These are phyloP conservation scores for Sclerotinia minor DNA, from an alignment of 2,329 filamentous ascomycete genomes.

Conservation along the genomic window DNA sequence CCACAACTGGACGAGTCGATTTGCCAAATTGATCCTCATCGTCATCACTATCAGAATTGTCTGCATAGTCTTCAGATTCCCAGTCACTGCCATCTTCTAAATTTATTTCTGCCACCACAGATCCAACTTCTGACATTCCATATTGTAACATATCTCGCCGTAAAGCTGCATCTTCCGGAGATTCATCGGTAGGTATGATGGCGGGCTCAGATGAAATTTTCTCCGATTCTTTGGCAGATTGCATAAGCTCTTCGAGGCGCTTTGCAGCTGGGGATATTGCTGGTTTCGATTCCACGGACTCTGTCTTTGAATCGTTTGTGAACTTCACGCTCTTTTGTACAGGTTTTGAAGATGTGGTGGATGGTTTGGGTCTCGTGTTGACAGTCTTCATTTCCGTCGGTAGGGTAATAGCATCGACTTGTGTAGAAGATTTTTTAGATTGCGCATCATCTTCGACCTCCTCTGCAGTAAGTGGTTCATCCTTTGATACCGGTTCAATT, in stretches of 20 bases:
- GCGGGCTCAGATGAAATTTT: slow-evolving; percentile 44
- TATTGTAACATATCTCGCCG: slow-evolving; percentile 91
- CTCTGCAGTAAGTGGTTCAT: slow-evolving; percentile 15
- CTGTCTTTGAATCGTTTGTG: slow-evolving; percentile 57
- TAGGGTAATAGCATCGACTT: slow-evolving; percentile 18
- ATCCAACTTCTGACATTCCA: slow-evolving; percentile 81
- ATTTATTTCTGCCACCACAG: slow-evolving; percentile 88
- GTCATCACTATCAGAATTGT: slow-evolving; percentile 54
- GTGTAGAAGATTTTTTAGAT: slow-evolving; percentile 10
- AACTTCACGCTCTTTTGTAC: slow-evolving; percentile 64
- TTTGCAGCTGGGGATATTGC: slow-evolving; percentile 37
- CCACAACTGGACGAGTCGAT: slow-evolving; percentile 65
- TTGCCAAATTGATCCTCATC: slow-evolving; percentile 74
- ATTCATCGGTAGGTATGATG: slow-evolving; percentile 72
- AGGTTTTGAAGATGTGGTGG: slow-evolving; percentile 26
- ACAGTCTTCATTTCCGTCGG: slow-evolving; percentile 1
- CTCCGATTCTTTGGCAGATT: slow-evolving; percentile 57
- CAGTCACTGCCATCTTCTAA: slow-evolving; percentile 69
- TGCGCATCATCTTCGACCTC: slow-evolving; percentile 26
- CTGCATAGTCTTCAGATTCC: slow-evolving; percentile 53
- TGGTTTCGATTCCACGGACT: slow-evolving; percentile 28
- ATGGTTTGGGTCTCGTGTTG: not conserved
- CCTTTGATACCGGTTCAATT: slow-evolving; percentile 30
- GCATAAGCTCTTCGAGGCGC: slow-evolving; percentile 58
- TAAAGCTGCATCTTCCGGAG: slow-evolving; percentile 74